These are phyloP conservation scores for Lunasporangiospora selenospora DNA, from an alignment of 192 early-diverging fungal species.

Conservation along the genomic window DNA sequence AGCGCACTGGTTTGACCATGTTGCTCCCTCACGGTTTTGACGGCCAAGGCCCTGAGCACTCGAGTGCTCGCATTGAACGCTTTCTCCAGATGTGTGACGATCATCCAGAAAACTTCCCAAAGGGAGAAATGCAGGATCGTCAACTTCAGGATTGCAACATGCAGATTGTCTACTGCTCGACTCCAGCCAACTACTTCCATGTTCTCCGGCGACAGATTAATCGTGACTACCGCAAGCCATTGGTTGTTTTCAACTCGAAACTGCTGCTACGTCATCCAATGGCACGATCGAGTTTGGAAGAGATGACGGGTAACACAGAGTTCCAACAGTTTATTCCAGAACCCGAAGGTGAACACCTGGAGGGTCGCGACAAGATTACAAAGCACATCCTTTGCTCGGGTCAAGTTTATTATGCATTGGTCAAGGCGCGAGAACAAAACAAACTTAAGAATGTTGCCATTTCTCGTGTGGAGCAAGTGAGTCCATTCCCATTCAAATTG, in stretches of 20 bases:
- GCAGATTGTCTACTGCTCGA: slow-evolving; percentile 91
- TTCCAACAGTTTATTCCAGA: slow-evolving; percentile 94
- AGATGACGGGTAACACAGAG: slow-evolving; percentile 75
- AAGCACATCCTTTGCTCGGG: slow-evolving; percentile 91
- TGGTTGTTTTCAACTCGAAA: slow-evolving; percentile 77
- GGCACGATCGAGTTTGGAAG: slow-evolving; percentile 77
- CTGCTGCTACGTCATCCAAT: slow-evolving; percentile 88
- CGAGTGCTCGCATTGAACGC: slow-evolving; percentile 88
- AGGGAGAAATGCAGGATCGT: slow-evolving; percentile 75
- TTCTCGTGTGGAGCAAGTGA: slow-evolving; percentile 89
- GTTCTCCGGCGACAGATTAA: slow-evolving; percentile 89
- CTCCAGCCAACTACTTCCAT: slow-evolving; percentile 95
- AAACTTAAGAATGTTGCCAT: slow-evolving; percentile 84
- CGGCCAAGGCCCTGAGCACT: slow-evolving; percentile 97
- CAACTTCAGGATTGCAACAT: slow-evolving; percentile 97
- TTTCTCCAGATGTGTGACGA: slow-evolving; percentile 93
- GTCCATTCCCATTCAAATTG: slow-evolving; percentile 91
- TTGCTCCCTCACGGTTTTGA: slow-evolving; percentile 67
- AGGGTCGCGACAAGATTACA: slow-evolving; percentile 80
- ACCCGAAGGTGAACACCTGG: slow-evolving; percentile 75
- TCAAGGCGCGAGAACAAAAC: slow-evolving; percentile 85
- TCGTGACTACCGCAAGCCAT: slow-evolving; percentile 94
- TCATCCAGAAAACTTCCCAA: slow-evolving; percentile 82
- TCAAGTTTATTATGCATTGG: slow-evolving; percentile 91
- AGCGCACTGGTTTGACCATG: not conserved